A percentile compares a stretch with the other conserved stretches of the same genome.
Evolutionary conservation across 495 filamentous ascomycete genomes (phyloP).

Genomic region (Neurospora cerealis): DNA sequence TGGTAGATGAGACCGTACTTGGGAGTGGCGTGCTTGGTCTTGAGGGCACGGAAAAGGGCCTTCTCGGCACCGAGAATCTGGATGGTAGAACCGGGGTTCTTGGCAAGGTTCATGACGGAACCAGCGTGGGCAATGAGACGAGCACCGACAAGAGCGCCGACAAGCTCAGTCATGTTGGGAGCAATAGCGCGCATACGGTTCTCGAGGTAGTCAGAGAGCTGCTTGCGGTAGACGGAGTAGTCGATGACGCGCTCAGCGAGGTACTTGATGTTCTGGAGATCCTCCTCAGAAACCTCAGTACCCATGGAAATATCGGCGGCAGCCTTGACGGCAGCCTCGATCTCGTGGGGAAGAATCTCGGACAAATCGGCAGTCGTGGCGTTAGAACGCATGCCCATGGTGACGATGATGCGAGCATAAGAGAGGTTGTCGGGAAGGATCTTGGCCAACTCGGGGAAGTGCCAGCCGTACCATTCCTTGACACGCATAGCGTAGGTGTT

Average conservation of each 20-base stretch:
- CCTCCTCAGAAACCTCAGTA: slow-evolving; percentile 83
- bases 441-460: slow-evolving; percentile 94
- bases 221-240: slow-evolving; percentile 79
- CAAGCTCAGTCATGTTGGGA: slow-evolving; percentile 86
- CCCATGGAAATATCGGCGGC: slow-evolving; percentile 97
- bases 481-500: slow-evolving; percentile 98
- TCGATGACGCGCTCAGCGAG: slow-evolving; percentile 89
- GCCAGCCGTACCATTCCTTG: slow-evolving; percentile 99
- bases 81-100: slow-evolving; percentile 89
- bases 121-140: slow-evolving; percentile 93
- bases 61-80: slow-evolving; percentile 99
- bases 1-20: slow-evolving; percentile 99
- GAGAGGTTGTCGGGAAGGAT: slow-evolving; percentile 98
- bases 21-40: slow-evolving; percentile 98
- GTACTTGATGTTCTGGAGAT: slow-evolving; percentile 80
- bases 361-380: slow-evolving; percentile 67
- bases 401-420: slow-evolving; percentile 75
- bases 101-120: slow-evolving; percentile 90
- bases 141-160: slow-evolving; percentile 91
- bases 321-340: slow-evolving; percentile 82
- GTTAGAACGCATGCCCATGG: slow-evolving; percentile 78
- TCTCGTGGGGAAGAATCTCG: slow-evolving; percentile 92
- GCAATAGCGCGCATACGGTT: slow-evolving; percentile 95
- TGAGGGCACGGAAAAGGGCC: slow-evolving; percentile 93
- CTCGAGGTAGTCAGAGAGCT: slow-evolving; percentile 80